These are phyloP conservation scores for Nemania abortiva DNA, from an alignment of 2,329 filamentous ascomycete genomes.

Conservation along the genomic window DNA sequence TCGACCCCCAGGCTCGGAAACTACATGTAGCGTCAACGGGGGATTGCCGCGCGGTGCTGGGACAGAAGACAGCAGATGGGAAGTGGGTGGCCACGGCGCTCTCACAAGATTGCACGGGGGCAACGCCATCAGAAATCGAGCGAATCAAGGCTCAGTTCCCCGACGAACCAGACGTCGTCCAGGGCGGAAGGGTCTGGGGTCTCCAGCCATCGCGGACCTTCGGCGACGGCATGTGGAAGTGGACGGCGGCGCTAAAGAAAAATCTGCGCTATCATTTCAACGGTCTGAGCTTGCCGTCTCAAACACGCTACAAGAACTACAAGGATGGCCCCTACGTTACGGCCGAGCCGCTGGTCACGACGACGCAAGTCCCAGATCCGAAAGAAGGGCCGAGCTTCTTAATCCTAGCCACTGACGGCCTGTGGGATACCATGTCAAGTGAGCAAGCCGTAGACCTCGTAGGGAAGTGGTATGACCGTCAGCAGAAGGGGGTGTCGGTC, in stretches of 20 bases:
- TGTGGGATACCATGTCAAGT: conserved; percentile 72
- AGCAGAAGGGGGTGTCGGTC: conserved; percentile 44
- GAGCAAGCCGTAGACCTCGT: conserved; percentile 70
- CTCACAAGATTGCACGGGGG: conserved; percentile 75
- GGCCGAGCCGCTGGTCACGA: conserved; percentile 73
- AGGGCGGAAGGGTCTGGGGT: conserved; percentile 71
- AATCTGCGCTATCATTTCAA: conserved; percentile 61
- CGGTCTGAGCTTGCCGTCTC: conserved; percentile 55
- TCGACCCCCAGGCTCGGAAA: conserved; percentile 64
- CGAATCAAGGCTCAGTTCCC: conserved; percentile 71
- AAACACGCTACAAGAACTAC: conserved; percentile 57
- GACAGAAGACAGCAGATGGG: conserved; percentile 55
- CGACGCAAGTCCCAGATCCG: conserved; percentile 59
- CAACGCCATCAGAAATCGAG: conserved; percentile 68
- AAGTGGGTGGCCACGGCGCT: conserved; percentile 67
- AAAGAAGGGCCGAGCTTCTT: conserved; percentile 65
- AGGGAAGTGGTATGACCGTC: conserved; percentile 62
- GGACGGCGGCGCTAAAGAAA: conserved; percentile 63
- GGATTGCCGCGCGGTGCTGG: conserved; percentile 60
- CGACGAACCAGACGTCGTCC: conserved; percentile 68
- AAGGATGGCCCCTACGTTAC: conserved; percentile 75
- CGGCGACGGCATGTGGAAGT: conserved; percentile 77
- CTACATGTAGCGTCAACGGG: conserved; percentile 75
- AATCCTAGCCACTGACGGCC: conserved; percentile 74
- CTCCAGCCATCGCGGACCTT: conserved; percentile 73